Percentiles rank a stretch among this genome's conserved stretches.
phyloP scores from a whole-genome alignment of 2,329 filamentous ascomycete species.

The Paraphaeosphaeria minitans region DNA sequence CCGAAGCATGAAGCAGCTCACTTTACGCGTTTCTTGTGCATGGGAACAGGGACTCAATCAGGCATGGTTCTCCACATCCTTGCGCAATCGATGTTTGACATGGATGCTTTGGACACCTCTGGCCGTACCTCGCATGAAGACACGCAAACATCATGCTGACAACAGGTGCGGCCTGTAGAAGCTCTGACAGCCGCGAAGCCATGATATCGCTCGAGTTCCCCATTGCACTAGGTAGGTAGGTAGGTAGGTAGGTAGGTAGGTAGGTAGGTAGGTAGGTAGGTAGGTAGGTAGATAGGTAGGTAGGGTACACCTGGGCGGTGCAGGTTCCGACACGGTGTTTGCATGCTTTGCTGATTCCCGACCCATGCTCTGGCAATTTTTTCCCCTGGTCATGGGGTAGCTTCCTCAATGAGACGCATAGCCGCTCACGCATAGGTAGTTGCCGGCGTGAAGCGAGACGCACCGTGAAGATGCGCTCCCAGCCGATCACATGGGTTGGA shows the following conservation, averaged over 20 bases:
- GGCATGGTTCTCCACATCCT: not conserved
- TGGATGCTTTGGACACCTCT: not conserved
- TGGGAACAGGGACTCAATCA: not conserved
- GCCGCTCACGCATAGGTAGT: not conserved
- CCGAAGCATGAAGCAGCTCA: not conserved
- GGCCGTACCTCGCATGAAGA: not conserved
- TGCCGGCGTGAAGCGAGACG: not conserved
- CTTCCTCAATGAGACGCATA: not conserved
- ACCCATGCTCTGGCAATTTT: too few species aligned
- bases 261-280: too few species aligned
- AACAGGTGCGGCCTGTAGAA: not conserved
- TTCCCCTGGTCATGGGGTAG: too few species aligned
- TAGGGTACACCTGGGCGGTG: not conserved
- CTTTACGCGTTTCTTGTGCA: not conserved
- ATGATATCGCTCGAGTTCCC: not conserved
- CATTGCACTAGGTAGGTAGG: too few species aligned
- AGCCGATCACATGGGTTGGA: not conserved
- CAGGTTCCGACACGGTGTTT: not conserved
- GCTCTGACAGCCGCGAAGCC: not conserved
- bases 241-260: too few species aligned
- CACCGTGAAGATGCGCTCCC: slow-evolving; percentile 8
- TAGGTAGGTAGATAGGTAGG: too few species aligned
- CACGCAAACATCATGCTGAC: not conserved
- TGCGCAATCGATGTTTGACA: not conserved
- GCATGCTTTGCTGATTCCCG: not conserved